Conservation (phyloP, 1,284 basidiomycete genomes). For the Cryptococcus sp. region DNA sequence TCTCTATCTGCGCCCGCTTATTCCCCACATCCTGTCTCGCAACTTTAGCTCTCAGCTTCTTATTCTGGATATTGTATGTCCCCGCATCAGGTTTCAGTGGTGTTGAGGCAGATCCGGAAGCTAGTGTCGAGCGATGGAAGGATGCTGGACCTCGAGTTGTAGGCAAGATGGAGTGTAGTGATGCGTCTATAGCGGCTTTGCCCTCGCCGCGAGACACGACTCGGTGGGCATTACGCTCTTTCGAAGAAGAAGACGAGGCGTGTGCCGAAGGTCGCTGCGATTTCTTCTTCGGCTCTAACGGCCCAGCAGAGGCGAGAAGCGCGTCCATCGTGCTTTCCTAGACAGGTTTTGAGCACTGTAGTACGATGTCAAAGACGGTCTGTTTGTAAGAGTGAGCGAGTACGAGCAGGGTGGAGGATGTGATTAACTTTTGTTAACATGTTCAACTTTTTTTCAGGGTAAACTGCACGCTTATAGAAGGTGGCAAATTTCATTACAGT, state of each 20-base stretch:
- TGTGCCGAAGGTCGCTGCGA: slow-evolving; percentile 10
- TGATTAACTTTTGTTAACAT: background rate
- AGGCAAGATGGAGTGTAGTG: slow-evolving; percentile 61
- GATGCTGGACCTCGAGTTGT: slow-evolving; percentile 44
- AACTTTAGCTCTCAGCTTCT: slow-evolving; percentile 71
- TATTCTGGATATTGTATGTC: slow-evolving; percentile 61
- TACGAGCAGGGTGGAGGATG: background rate
- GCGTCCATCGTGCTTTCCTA: slow-evolving; percentile 62
- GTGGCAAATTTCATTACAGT: no score
- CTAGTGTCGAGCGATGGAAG: slow-evolving; percentile 38
- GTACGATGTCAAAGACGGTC: background rate
- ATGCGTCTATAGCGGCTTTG: slow-evolving; percentile 57
- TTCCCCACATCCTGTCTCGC: slow-evolving; percentile 59
- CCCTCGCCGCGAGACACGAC: slow-evolving; percentile 14
- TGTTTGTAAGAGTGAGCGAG: background rate
- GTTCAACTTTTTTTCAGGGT: slow-evolving; percentile 1
- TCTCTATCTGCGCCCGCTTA: slow-evolving; percentile 44
- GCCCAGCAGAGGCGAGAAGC: slow-evolving; percentile 68
- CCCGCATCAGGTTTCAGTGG: slow-evolving; percentile 33
- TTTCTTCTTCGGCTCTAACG: slow-evolving; percentile 53
- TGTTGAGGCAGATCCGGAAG: slow-evolving; percentile 28
- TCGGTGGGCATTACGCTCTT: slow-evolving; percentile 39
- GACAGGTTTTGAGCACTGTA: background rate
- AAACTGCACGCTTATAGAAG: background rate
- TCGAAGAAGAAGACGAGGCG: slow-evolving; percentile 19